phyloP scores from a whole-genome alignment of 2,329 filamentous ascomycete genomes.

The Pestalotiopsis sp. region DNA sequence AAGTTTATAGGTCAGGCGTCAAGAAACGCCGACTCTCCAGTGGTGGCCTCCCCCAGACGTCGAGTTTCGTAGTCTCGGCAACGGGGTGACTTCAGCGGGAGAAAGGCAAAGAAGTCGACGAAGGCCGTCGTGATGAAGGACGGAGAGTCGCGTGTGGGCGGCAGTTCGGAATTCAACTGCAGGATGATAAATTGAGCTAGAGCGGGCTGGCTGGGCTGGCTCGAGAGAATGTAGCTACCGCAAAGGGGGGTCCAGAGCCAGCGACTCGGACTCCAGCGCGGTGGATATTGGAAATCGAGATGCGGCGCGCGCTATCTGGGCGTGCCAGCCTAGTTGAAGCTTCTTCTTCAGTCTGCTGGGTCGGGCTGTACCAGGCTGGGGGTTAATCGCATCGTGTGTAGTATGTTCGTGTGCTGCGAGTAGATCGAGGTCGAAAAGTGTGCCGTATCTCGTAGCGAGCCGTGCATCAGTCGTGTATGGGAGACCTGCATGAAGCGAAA shows the following conservation, averaged over 20 bases:
- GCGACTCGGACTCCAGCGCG: not conserved
- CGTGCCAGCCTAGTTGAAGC: not conserved
- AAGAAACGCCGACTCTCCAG: constrained; percentile 28
- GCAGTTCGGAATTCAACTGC: not conserved
- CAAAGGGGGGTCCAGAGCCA: not conserved
- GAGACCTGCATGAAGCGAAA: constrained; percentile 28
- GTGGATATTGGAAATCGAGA: not conserved
- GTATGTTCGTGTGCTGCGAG: not conserved
- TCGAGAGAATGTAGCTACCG: not conserved
- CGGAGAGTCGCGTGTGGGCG: not conserved
- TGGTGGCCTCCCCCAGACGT: constrained; percentile 20
- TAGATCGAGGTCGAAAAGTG: not conserved
- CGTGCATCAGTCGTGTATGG: constrained; percentile 13
- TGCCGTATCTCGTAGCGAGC: not conserved
- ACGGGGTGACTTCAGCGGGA: not conserved
- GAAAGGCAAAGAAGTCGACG: not conserved
- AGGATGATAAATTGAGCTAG: not conserved
- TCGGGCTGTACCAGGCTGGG: constrained; percentile 37
- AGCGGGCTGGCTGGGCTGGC: not conserved
- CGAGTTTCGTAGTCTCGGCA: constrained; percentile 12
- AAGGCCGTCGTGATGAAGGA: not conserved
- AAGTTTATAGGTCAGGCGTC: constrained; percentile 18
- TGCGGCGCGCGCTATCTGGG: not conserved
- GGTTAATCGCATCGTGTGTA: constrained; percentile 44
- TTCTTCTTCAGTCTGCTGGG: constrained; percentile 38